Conservation (phyloP, 1,284 basidiomycete species). For the Sanghuangporus weigelae region DNA sequence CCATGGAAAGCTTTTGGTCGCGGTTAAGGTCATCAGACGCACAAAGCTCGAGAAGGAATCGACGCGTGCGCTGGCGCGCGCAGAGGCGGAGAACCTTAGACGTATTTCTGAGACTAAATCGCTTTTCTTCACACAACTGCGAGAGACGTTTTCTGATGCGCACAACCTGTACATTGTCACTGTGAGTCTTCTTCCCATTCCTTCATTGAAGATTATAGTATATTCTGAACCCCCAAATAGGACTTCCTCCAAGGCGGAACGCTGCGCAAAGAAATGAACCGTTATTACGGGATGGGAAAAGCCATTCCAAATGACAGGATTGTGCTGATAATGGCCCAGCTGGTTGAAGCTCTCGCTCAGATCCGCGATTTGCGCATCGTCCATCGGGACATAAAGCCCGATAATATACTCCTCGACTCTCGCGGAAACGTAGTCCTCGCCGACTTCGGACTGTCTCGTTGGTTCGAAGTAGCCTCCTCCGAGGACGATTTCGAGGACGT, state of each 20-base stretch:
- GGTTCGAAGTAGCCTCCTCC: neutral
- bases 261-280: constrained; percentile 1
- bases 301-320: constrained; percentile 2
- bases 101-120: constrained; percentile 1
- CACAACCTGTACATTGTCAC: constrained; percentile 16
- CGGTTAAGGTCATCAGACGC: constrained; percentile 12
- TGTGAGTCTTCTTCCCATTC: neutral
- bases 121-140: constrained; percentile 3
- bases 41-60: constrained; percentile 4
- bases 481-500: neutral
- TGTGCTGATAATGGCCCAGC: constrained; percentile 9
- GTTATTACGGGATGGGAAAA: neutral
- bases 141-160: constrained; percentile 12
- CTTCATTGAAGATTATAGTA: neutral
- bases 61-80: neutral
- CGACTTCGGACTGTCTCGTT: constrained; percentile 54
- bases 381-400: constrained; percentile 62
- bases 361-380: constrained; percentile 40
- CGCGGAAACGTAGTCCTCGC: constrained; percentile 50
- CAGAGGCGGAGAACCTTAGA: constrained; percentile 5
- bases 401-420: constrained; percentile 53
- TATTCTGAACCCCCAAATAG: neutral
- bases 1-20: neutral
- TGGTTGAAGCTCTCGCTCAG: constrained; percentile 7
- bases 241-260: constrained; percentile 8